Evolutionary conservation across 495 filamentous ascomycete species (phyloP), one percentile per base, ranked within the genome.

Genomic region (Annulohypoxylon moriforme): DNA sequence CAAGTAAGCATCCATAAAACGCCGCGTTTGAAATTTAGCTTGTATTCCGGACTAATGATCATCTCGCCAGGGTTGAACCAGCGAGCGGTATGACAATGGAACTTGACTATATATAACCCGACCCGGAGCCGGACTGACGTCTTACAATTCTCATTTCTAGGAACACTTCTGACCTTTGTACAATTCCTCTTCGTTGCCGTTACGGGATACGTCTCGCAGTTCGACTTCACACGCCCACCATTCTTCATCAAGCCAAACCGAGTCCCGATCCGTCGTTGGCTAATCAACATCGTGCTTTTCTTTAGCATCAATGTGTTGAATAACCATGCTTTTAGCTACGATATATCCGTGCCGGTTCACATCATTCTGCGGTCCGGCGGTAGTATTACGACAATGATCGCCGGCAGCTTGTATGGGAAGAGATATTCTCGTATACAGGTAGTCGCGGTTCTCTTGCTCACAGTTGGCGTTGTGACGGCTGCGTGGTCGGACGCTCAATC

Each of bases 271-370:
- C 84, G 85, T 55, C 91, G 92, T 71, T 98, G 95, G 94, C 73
- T 93, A 52, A 81, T 93, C 63, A 96, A 96, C 73, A 97, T 97
- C n/a, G 80, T 89, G 2, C 88, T 97, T 61, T 98, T 98, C 81
- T 94, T 96, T 74, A 85, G 86, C 60, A 94, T 98, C 75, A 98
- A 97, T 72, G 85, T 98, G 49, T 82, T 98, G 64, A 99, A 99
- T 81, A 99, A 99, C 74, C 95, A 94, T 84, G 96, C 96, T 5
- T 98, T 99, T 77, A 94, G 93, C 64, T 98, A 97, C 81, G 90
- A 93, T 65, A 98, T 99, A 53, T 97, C 93, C 4, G 95, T 99
- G 0, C 96, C 96, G 22, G 89, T 99, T 49, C 96, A 99, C 76
- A 99, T 98, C 72, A 98, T 99, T 65, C 83, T 99, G 6, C 91